Evolutionary conservation across 2,329 filamentous ascomycete species (phyloP).

Genomic region (Uncinocarpus reesii): DNA sequence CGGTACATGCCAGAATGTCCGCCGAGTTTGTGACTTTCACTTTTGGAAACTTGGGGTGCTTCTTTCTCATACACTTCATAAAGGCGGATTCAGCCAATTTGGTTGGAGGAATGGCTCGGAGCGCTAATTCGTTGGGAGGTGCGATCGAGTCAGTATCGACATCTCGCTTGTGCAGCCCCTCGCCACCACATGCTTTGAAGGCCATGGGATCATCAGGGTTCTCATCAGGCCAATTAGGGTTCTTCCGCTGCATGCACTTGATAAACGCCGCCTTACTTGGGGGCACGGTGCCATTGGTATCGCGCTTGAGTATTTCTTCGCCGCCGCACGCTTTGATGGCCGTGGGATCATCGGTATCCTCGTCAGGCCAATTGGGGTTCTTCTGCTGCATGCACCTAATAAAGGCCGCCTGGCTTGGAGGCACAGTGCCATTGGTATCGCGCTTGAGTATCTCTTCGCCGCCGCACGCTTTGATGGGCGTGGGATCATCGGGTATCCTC

Average conservation of each 20-base stretch:
- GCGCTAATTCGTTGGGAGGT: too few relatives aligned
- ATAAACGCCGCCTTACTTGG: too few relatives aligned
- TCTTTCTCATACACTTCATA: background rate
- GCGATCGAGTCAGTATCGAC: too few relatives aligned
- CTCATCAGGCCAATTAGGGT: background rate
- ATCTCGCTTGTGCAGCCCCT: too few relatives aligned
- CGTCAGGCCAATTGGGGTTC: background rate
- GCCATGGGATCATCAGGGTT: too few relatives aligned
- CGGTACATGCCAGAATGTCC: background rate
- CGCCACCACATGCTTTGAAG: too few relatives aligned
- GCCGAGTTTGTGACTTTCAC: background rate
- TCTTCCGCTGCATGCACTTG: too few relatives aligned
- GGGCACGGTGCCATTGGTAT: background rate
- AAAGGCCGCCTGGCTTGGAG: background rate
- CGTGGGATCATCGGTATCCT: background rate
- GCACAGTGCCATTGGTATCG: background rate
- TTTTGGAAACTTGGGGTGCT: background rate
- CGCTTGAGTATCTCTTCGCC: too few relatives aligned
- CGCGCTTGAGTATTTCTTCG: background rate
- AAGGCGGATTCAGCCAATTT: background rate
- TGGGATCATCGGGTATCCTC: too few relatives aligned
- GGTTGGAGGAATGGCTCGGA: too few relatives aligned
- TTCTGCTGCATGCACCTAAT: slow-evolving; percentile 3
- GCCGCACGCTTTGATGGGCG: too few relatives aligned
- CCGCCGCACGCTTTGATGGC: background rate